Evolutionary conservation across 2,329 filamentous ascomycete genomes (phyloP).

Genomic region (Calonectria naviculata): DNA sequence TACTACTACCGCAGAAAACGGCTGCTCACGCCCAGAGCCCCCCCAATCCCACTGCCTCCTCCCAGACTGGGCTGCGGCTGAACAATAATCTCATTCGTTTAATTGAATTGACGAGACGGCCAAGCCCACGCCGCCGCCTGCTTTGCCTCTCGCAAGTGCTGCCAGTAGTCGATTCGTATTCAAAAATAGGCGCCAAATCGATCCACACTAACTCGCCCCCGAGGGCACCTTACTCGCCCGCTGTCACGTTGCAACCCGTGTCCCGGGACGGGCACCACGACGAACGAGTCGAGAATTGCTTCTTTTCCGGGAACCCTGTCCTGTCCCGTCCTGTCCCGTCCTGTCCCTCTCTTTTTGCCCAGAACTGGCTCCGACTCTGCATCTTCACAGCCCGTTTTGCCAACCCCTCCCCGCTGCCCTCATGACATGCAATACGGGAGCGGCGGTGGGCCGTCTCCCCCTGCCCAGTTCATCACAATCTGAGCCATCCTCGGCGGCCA

Average conservation of each 20-base stretch:
- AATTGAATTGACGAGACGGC: not conserved
- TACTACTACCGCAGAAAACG: not conserved
- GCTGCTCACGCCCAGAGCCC: not conserved
- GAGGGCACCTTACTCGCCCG: not conserved
- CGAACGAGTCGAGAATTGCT: not conserved
- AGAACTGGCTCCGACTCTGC: not conserved
- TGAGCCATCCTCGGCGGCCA: not conserved
- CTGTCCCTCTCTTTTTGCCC: not conserved
- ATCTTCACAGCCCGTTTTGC: not conserved
- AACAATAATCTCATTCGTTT: not conserved
- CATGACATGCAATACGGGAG: not conserved
- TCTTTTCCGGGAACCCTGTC: not conserved
- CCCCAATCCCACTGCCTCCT: not conserved
- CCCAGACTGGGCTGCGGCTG: conserved; percentile 7
- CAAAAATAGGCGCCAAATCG: conserved; percentile 12
- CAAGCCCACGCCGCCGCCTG: not conserved
- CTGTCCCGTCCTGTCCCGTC: not conserved
- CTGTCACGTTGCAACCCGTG: conserved; percentile 2
- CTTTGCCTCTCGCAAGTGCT: not conserved
- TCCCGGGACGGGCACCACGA: not conserved
- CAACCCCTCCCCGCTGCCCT: not conserved
- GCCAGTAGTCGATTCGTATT: conserved; percentile 10
- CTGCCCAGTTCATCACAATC: conserved; percentile 1
- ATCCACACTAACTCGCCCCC: not conserved
- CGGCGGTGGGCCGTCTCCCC: not conserved